Percentiles rank a stretch among this genome's conserved stretches.
Evolutionary conservation across 371 early-diverging fungal species (phyloP).

Genomic region (Nematocida sp.): DNA sequence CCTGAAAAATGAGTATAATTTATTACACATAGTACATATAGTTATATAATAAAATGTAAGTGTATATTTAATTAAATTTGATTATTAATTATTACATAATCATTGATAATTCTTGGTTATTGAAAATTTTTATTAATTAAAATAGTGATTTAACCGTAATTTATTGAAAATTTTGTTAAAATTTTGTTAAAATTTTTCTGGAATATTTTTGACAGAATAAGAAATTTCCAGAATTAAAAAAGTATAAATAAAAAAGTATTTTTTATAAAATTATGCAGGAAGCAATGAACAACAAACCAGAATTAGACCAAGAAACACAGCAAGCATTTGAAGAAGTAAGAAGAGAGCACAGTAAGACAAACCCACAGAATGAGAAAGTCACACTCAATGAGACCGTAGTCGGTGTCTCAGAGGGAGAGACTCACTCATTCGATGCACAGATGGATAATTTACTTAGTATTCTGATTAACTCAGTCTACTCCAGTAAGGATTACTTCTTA

Average conservation of each 20-base stretch:
- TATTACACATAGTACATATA: no score
- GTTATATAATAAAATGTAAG: no score
- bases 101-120: no score
- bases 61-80: no score
- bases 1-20: background rate
- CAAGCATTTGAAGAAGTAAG: conserved; percentile 46
- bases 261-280: conserved; percentile 12
- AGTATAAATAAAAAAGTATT: conserved; percentile 39
- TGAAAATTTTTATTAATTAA: no score
- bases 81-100: no score
- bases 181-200: background rate
- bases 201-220: conserved; percentile 18
- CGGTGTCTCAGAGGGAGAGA: conserved; percentile 53
- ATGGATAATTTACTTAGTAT: conserved; percentile 82
- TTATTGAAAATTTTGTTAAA: background rate
- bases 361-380: background rate
- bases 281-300: conserved; percentile 20
- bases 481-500: conserved; percentile 86
- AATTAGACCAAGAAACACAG: conserved; percentile 49
- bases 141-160: no score
- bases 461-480: conserved; percentile 82
- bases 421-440: conserved; percentile 77
- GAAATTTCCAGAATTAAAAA: conserved; percentile 46
- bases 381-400: conserved; percentile 22
- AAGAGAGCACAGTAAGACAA: conserved; percentile 24